Evolutionary conservation across 1,284 basidiomycete species (phyloP), one percentile per base, ranked within the genome.

Genomic region (Coniferiporia weirii): DNA sequence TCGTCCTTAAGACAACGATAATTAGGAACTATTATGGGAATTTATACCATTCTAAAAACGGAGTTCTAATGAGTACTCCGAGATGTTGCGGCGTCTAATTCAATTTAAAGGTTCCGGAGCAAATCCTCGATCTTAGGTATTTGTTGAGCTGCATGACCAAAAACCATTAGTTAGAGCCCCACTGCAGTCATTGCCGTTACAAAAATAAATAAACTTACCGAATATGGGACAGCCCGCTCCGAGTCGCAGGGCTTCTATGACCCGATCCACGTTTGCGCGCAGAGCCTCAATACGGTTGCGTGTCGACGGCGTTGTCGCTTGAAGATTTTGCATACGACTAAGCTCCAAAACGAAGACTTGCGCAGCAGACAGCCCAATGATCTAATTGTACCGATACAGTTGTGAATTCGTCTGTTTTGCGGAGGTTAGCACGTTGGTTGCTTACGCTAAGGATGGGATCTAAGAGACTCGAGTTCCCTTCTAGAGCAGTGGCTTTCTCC

Each of bases 371-470:
- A 64, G 62, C 68, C 68, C 70, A n/a, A 70, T 59, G 0, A 64
- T 64, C 70, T 71, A 51, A 46, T 12, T 13, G 7, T 43, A 12
- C n/a, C 10, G 40, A n/a, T 12, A 5, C 5, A n/a, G 2, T 27
- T 27, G 7, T 43, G 40, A 43, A 12, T 43, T 13, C 10, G 40
- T 43, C 12, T 7, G n/a, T n/a, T 13, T 43, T n/a, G 40, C 10
- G n/a, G n/a, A 43, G 40, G n/a, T 3, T 12, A 3, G 10, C 2
- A 8, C 40, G 7, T 46, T 15, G 2, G 2, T 40, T 40, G n/a
- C 69, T 52, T 47, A 71, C 71, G 4, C 64, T 69, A 34, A 70
- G 62, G 35, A 68, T 65, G 27, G 70, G 65, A 61, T 66, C 57
- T 46, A 58, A 63, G 3, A 63, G 63, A 10, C 59, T 57, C 5